phyloP scores from a whole-genome alignment of 116 monocot genomes.

The Thalassia testudinum region DNA sequence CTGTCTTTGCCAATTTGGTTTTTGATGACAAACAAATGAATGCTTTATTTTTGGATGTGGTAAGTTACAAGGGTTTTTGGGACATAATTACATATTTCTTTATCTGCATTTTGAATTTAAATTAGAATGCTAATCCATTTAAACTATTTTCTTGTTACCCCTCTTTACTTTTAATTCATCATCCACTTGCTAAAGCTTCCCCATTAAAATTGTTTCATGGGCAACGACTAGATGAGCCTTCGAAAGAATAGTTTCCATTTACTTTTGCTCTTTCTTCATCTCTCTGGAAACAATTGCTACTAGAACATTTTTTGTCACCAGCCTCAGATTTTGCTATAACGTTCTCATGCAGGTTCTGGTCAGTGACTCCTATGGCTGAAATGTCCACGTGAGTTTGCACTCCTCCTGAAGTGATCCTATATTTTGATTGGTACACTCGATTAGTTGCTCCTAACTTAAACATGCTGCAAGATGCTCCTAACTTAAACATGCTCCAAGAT shows the following conservation, averaged over 20 bases:
- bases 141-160: no score
- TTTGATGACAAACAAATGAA: conserved; percentile 89
- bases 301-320: no score
- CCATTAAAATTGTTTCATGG: no score
- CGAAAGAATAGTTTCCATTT: no score
- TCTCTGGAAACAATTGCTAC: no score
- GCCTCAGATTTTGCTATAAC: not conserved
- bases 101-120: no score
- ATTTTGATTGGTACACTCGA: conserved; percentile 89
- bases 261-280: no score
- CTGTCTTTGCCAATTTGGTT: conserved; percentile 67
- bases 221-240: no score
- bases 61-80: conserved; percentile 10
- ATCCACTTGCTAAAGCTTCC: no score
- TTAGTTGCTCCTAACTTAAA: conserved; percentile 75
- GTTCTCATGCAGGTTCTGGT: conserved; percentile 44
- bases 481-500: conserved; percentile 19
- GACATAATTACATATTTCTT: no score
- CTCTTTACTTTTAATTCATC: no score
- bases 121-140: no score
- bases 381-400: conserved; percentile 89
- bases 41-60: conserved; percentile 87
- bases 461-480: conserved; percentile 66
- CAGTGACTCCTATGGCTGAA: conserved; percentile 86
- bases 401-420: conserved; percentile 90